Percentiles rank a stretch among this genome's conserved stretches.
Conservation (phyloP, 2,329 filamentous ascomycete species). For the Aspergillus sp. region DNA sequence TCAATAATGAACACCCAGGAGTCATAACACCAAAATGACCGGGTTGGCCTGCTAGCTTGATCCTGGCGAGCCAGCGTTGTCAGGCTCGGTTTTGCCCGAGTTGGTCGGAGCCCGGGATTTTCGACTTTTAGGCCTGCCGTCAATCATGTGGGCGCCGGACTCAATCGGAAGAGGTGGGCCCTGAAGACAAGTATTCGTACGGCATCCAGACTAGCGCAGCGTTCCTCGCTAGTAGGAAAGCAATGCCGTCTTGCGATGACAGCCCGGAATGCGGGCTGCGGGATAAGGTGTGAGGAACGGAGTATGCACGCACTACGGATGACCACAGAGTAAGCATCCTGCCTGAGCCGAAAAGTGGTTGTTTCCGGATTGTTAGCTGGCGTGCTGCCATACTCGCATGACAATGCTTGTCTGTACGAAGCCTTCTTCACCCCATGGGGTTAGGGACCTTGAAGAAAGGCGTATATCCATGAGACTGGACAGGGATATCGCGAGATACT, state of each 20-base stretch:
- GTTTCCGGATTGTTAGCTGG: background rate
- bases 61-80: background rate
- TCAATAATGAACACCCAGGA: background rate
- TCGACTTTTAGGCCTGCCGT: background rate
- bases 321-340: background rate
- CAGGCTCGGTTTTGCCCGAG: constrained; percentile 1
- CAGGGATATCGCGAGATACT: background rate
- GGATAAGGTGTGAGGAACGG: background rate
- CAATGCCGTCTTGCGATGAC: background rate
- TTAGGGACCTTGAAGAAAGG: background rate
- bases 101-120: background rate
- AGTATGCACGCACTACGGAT: background rate
- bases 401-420: background rate
- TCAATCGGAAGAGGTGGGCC: background rate
- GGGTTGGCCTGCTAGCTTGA: background rate
- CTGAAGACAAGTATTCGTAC: background rate
- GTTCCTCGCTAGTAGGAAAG: background rate
- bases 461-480: background rate
- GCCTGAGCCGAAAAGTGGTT: background rate
- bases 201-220: background rate
- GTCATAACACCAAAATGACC: background rate
- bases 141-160: constrained; percentile 1
- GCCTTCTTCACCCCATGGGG: background rate
- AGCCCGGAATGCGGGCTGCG: background rate
- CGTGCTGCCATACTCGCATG: constrained; percentile 3